Evolutionary conservation across 148 eudicot species (phyloP).

Genomic region (Persicaria maculosa): DNA sequence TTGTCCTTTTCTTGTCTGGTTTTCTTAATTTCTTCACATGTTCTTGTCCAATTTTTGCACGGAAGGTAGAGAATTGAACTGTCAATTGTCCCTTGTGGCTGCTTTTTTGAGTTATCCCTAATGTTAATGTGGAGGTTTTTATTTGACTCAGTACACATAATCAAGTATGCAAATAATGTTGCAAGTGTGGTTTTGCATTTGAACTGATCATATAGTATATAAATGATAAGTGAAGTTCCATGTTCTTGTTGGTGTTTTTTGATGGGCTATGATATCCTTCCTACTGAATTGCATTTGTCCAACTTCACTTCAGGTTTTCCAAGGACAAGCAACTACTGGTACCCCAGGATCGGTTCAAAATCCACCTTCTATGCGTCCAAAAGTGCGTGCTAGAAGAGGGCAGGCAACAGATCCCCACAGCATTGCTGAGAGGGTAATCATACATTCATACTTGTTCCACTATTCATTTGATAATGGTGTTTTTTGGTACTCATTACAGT

Average conservation of each 20-base stretch:
- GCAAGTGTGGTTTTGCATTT: neutral
- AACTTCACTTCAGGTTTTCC: conserved; percentile 9
- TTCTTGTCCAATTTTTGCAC: neutral
- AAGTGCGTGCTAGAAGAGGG: conserved; percentile 15
- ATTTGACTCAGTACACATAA: neutral
- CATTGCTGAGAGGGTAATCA: conserved; percentile 14
- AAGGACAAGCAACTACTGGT: conserved; percentile 8
- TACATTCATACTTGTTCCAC: neutral
- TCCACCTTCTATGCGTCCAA: conserved; percentile 15
- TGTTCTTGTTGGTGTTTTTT: neutral
- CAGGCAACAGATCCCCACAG: conserved; percentile 16
- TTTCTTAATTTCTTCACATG: neutral
- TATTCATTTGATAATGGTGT: neutral
- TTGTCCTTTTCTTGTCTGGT: too few species aligned
- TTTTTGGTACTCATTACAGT: neutral
- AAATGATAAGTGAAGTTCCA: neutral
- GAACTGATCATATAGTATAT: neutral
- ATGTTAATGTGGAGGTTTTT: neutral
- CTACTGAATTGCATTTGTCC: neutral
- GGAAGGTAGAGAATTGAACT: neutral
- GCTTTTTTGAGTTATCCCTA: neutral
- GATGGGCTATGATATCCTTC: neutral
- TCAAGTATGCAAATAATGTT: neutral
- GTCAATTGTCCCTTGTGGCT: neutral
- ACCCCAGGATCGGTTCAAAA: conserved; percentile 6